Conservation (phyloP, 2,329 filamentous ascomycete species). For the Fusarium nygamai region DNA sequence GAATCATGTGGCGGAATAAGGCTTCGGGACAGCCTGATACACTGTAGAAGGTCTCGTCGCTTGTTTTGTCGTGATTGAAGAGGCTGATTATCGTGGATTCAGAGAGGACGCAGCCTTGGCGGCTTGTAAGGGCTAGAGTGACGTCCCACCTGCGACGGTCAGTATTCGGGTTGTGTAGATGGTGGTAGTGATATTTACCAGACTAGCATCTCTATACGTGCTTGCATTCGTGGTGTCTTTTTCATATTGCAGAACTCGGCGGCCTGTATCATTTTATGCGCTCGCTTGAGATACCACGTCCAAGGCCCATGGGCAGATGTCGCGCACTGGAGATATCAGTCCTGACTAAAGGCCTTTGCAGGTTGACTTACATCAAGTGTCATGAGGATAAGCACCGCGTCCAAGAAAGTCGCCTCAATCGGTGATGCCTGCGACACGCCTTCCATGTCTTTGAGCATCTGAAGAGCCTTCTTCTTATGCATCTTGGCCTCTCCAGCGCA, state of each 20-base stretch:
- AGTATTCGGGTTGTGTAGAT: accelerated
- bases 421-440: not conserved
- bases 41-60: not conserved
- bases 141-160: not conserved
- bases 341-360: not conserved
- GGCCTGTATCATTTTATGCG: not conserved
- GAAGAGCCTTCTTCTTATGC: not conserved
- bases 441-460: not conserved
- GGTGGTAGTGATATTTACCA: not conserved
- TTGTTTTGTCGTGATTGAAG: not conserved
- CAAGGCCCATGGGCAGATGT: not conserved
- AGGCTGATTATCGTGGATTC: not conserved
- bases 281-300: not conserved
- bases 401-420: not conserved
- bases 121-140: not conserved
- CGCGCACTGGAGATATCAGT: not conserved
- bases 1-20: not conserved
- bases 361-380: not conserved
- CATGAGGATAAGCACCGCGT: not conserved
- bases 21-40: not conserved
- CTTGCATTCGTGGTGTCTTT: not conserved
- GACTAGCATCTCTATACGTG: not conserved
- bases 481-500: not conserved
- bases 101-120: not conserved
- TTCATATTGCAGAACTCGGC: not conserved